A percentile compares a stretch with the other conserved stretches of the same genome.
phyloP scores from a whole-genome alignment of 208 protist genomes.

The Crithidia thermophila region DNA sequence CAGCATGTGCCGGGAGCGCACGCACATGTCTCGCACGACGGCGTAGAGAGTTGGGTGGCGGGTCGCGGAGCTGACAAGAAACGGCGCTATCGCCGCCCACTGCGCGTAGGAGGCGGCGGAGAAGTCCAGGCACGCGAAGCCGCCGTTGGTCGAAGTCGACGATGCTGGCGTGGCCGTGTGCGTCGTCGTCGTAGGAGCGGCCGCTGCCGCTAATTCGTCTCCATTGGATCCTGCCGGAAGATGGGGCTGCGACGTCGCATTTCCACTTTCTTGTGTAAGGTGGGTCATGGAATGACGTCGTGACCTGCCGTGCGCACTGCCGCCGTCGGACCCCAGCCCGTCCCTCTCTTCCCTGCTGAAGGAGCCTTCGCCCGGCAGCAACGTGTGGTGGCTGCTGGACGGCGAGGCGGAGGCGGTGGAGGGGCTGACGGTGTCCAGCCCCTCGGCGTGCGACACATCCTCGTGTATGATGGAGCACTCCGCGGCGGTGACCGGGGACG shows the following conservation, averaged over 20 bases:
- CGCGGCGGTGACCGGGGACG: background rate
- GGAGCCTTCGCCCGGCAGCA: background rate
- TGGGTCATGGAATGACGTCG: too few species aligned
- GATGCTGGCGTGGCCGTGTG: background rate
- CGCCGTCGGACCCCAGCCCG: background rate
- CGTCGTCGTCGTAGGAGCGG: background rate
- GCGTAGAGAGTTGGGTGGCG: slow-evolving; percentile 44
- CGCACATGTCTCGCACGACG: slow-evolving; percentile 72
- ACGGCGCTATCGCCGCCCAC: slow-evolving; percentile 62
- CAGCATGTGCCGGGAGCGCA: slow-evolving; percentile 57
- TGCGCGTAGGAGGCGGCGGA: slow-evolving; percentile 53
- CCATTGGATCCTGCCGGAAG: too few species aligned
- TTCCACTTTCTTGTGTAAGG: background rate
- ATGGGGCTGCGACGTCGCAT: background rate
- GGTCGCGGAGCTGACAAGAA: slow-evolving; percentile 55
- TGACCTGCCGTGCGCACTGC: too few species aligned
- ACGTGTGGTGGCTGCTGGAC: slow-evolving; percentile 4
- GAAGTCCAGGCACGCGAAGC: slow-evolving; percentile 67
- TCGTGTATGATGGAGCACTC: background rate
- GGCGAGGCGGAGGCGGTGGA: slow-evolving; percentile 11
- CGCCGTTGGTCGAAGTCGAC: slow-evolving; percentile 9
- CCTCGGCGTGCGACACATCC: background rate
- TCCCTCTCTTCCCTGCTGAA: background rate
- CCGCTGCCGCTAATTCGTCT: background rate
- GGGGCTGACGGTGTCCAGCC: slow-evolving; percentile 12